Percentiles rank a stretch among this genome's conserved stretches.
These are phyloP conservation scores for Aspergillus tamarii DNA, from an alignment of 2,329 filamentous ascomycete genomes.

Conservation along the genomic window DNA sequence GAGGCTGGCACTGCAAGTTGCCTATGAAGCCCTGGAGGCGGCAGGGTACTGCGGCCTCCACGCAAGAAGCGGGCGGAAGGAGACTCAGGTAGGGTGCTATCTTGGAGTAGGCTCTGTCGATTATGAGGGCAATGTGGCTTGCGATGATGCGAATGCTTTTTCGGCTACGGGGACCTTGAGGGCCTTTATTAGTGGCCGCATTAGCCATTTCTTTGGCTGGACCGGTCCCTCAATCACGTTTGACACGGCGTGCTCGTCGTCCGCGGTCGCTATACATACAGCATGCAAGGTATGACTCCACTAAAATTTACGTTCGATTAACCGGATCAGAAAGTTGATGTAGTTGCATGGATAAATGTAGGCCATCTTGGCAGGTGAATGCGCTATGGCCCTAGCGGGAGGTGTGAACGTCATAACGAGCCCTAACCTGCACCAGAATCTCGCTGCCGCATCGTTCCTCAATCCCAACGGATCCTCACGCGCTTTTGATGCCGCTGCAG, in stretches of 20 bases:
- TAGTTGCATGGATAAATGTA: too few species aligned
- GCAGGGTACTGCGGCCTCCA: constrained; percentile 27
- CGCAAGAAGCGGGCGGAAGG: neutral
- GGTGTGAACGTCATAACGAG: constrained; percentile 38
- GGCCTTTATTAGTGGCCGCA: constrained; percentile 18
- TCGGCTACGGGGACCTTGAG: constrained; percentile 27
- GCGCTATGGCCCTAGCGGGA: constrained; percentile 25
- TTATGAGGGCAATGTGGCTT: neutral
- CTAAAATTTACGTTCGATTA: constrained; percentile 28
- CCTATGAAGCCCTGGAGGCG: constrained; percentile 34
- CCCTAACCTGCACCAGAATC: constrained; percentile 14
- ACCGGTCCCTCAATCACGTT: constrained; percentile 15
- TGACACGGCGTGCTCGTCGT: constrained; percentile 22
- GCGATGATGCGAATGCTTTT: neutral
- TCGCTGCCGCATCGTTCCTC: constrained; percentile 6
- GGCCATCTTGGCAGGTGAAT: constrained; percentile 1
- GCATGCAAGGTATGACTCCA: constrained; percentile 6
- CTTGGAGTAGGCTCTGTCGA: neutral
- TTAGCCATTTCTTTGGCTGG: constrained; percentile 15
- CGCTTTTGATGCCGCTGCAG: constrained; percentile 13
- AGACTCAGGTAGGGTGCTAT: neutral
- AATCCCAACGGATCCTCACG: constrained; percentile 4
- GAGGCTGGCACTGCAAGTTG: constrained; percentile 28
- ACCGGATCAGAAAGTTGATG: too few species aligned
- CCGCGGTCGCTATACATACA: constrained; percentile 14